Conservation (phyloP, 1,139 yeast genomes). For the Yamadazyma sp. region DNA sequence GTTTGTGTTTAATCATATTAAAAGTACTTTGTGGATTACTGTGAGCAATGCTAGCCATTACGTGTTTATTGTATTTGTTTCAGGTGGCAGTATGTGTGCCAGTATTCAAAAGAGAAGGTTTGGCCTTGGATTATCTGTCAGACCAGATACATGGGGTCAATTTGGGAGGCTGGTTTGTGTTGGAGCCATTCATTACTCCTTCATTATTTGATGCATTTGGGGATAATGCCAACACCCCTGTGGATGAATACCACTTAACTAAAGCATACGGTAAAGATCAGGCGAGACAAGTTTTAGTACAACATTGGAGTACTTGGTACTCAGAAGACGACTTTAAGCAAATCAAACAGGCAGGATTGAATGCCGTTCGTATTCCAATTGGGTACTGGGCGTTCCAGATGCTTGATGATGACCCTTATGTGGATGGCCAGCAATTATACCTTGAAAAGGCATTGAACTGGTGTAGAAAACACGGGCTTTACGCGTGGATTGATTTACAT, state of each 20-base stretch:
- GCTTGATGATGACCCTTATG: slow-evolving; percentile 76
- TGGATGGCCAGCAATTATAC: slow-evolving; percentile 75
- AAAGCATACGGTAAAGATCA: slow-evolving; percentile 59
- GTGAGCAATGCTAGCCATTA: neutral
- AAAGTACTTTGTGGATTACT: no score
- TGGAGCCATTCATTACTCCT: slow-evolving; percentile 85
- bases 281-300: slow-evolving; percentile 50
- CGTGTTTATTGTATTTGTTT: neutral
- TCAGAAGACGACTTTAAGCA: slow-evolving; percentile 68
- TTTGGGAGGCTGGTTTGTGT: slow-evolving; percentile 89
- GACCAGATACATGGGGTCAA: slow-evolving; percentile 74
- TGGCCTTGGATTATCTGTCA: slow-evolving; percentile 46
- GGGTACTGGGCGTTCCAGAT: slow-evolving; percentile 93
- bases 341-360: slow-evolving; percentile 69
- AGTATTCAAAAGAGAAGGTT: slow-evolving; percentile 8
- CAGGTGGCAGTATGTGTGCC: slow-evolving; percentile 5
- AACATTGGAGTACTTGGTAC: slow-evolving; percentile 82
- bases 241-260: slow-evolving; percentile 81
- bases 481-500: slow-evolving; percentile 90
- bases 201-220: slow-evolving; percentile 61
- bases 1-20: no score
- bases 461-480: slow-evolving; percentile 62
- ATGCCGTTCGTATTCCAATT: slow-evolving; percentile 85
- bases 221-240: slow-evolving; percentile 54
- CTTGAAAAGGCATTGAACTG: slow-evolving; percentile 76